A percentile compares a stretch with the other conserved stretches of the same genome.
Evolutionary conservation across 768 basidiomycete genomes (phyloP).

Genomic region (Suillus plorans): DNA sequence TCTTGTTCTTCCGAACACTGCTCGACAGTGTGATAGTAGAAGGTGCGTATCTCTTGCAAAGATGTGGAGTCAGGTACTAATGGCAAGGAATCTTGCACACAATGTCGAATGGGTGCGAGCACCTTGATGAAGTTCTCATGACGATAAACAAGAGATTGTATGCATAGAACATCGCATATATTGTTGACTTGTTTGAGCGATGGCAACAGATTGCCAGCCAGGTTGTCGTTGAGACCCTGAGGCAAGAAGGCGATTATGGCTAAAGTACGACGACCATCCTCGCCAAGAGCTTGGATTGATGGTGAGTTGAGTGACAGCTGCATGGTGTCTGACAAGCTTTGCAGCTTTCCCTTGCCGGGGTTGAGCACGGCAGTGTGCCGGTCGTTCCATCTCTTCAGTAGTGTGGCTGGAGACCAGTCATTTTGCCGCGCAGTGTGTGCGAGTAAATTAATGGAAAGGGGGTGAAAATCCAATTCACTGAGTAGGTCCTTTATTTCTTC

Average conservation of each 20-base stretch:
- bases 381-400: neutral
- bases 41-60: neutral
- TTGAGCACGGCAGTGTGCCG: neutral
- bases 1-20: neutral
- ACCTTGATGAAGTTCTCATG: neutral
- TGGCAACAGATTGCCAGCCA: neutral
- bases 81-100: neutral
- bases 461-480: neutral
- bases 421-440: conserved; percentile 3
- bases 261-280: neutral
- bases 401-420: neutral
- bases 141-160: neutral
- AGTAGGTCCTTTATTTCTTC: neutral
- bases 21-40: neutral
- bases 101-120: neutral
- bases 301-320: neutral
- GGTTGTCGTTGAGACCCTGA: neutral
- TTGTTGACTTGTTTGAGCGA: neutral
- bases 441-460: neutral
- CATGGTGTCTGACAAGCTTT: neutral
- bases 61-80: neutral
- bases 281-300: neutral
- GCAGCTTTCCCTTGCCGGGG: neutral
- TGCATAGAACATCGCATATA: neutral
- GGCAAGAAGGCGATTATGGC: neutral